Percentiles rank a stretch among this genome's conserved stretches.
These are phyloP conservation scores for Coniochaeta ligniaria DNA, from an alignment of 2,329 filamentous ascomycete genomes.

Conservation along the genomic window DNA sequence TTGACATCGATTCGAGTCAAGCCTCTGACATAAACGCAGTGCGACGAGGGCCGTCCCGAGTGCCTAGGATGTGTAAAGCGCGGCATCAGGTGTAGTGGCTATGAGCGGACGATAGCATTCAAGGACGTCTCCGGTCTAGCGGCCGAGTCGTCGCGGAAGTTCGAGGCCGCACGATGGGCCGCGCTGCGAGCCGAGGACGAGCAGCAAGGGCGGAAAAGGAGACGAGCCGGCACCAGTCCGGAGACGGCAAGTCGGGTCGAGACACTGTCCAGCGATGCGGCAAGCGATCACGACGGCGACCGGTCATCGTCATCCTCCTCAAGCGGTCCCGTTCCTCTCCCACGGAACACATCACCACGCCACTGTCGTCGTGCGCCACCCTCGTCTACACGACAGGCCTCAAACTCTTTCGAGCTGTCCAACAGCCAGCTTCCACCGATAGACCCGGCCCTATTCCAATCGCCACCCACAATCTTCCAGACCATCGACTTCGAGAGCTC, in stretches of 20 bases:
- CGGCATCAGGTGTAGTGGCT: background rate
- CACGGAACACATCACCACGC: background rate
- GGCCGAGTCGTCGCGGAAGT: background rate
- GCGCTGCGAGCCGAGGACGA: background rate
- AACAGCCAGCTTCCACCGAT: background rate
- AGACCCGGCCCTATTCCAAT: background rate
- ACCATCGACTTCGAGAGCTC: background rate
- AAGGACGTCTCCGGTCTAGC: background rate
- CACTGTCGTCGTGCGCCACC: background rate
- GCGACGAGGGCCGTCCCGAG: constrained; percentile 1
- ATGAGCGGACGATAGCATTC: constrained; percentile 1
- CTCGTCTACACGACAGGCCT: background rate
- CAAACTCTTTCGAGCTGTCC: background rate
- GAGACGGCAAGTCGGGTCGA: background rate
- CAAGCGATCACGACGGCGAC: background rate
- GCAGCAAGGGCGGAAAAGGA: background rate
- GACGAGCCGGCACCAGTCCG: background rate
- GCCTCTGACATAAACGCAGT: background rate
- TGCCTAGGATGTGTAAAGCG: background rate
- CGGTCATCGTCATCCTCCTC: background rate
- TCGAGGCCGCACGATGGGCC: background rate
- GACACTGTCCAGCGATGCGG: background rate
- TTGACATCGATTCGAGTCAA: too few species aligned
- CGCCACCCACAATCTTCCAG: background rate
- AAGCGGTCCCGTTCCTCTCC: background rate